Conservation (phyloP, 2,329 filamentous ascomycete genomes). For the Elsinoe necatrix region DNA sequence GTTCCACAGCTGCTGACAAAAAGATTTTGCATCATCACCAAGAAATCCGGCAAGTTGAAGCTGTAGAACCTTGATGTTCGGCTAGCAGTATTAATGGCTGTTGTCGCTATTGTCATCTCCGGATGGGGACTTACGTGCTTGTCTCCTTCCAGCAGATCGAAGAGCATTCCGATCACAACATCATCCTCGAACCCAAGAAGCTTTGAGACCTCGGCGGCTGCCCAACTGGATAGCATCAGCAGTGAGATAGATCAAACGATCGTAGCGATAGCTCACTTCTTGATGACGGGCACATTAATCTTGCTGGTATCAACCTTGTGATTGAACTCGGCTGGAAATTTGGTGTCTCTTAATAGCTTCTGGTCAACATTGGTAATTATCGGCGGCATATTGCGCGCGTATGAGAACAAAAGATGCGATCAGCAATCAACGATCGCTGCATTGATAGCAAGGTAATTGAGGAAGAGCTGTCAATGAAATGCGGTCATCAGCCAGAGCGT, state of each 20-base stretch:
- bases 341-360: conserved; percentile 82
- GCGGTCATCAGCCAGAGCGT: background rate
- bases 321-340: conserved; percentile 87
- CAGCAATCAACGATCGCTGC: no score
- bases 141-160: conserved; percentile 60
- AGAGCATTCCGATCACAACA: conserved; percentile 80
- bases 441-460: background rate
- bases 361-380: conserved; percentile 68
- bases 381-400: conserved; percentile 14
- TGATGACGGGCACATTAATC: conserved; percentile 95
- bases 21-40: conserved; percentile 78
- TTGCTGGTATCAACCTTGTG: conserved; percentile 96
- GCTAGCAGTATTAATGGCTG: conserved; percentile 44
- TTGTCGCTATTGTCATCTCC: no score
- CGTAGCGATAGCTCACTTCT: conserved; percentile 60
- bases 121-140: conserved; percentile 57
- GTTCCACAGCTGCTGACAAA: conserved; percentile 92
- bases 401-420: background rate
- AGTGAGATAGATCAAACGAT: background rate
- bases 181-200: conserved; percentile 92
- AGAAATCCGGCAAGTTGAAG: conserved; percentile 93
- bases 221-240: conserved; percentile 59
- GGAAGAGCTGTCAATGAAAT: background rate
- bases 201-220: conserved; percentile 74
- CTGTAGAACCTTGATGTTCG: conserved; percentile 90